A percentile compares a stretch with the other conserved stretches of the same genome.
These are phyloP conservation scores for Pistacia integerrima DNA, from an alignment of 345 rosid genomes.

Conservation along the genomic window DNA sequence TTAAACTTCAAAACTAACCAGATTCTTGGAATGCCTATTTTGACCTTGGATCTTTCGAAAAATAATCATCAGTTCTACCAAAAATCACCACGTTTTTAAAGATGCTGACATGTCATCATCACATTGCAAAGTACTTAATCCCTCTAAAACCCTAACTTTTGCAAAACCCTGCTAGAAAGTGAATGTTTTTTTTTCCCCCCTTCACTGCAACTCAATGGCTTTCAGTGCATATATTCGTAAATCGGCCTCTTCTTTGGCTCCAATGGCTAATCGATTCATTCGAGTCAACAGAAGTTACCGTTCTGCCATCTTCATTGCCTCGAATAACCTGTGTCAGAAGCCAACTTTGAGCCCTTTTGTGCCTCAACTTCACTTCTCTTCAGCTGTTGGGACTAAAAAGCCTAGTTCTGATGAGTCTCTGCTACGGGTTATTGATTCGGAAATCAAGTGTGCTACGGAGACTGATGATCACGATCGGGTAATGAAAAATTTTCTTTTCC, in stretches of 20 bases:
- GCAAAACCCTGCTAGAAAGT: conserved; percentile 3
- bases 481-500: not conserved
- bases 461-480: conserved; percentile 61
- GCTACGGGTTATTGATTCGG: conserved; percentile 61
- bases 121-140: not conserved
- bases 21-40: no score
- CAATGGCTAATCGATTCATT: conserved; percentile 42
- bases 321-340: conserved; percentile 23
- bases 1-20: no score
- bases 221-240: conserved; percentile 46
- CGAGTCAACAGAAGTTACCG: conserved; percentile 33
- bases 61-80: no score
- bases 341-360: conserved; percentile 20
- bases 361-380: conserved; percentile 31
- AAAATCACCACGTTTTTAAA: not conserved
- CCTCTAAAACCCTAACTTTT: not conserved
- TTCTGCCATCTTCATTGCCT: conserved; percentile 32
- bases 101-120: not conserved
- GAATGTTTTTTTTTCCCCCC: not conserved
- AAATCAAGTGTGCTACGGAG: conserved; percentile 65
- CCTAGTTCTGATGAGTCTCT: conserved; percentile 54
- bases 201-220: conserved; percentile 35
- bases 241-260: conserved; percentile 41
- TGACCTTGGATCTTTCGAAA: no score
- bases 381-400: conserved; percentile 36